These are phyloP conservation scores for Chernovozyma sophiae-reginae DNA, from an alignment of 1,139 yeast genomes.

Conservation along the genomic window DNA sequence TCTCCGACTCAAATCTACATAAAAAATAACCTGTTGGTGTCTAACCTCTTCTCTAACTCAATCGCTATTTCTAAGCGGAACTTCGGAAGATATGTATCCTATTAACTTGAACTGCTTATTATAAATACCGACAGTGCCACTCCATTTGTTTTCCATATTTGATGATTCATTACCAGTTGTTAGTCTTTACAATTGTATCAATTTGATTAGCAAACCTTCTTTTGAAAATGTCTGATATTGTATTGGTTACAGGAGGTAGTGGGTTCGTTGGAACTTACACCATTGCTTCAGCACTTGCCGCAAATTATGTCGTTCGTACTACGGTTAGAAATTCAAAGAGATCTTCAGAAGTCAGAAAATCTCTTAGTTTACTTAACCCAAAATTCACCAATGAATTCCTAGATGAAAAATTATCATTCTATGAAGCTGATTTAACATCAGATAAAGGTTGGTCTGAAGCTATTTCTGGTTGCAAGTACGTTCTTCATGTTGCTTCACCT, in stretches of 20 bases:
- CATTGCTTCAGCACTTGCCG: constrained; percentile 6
- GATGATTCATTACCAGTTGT: neutral
- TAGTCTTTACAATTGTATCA: neutral
- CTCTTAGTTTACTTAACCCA: constrained; percentile 2
- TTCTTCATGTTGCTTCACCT: constrained; percentile 14
- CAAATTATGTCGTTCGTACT: constrained; percentile 9
- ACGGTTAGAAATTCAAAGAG: constrained; percentile 8
- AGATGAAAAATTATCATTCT: constrained; percentile 2
- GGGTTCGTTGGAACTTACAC: constrained; percentile 10
- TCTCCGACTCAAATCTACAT: no score
- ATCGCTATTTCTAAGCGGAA: no score
- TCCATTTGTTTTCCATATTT: neutral
- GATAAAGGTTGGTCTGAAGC: constrained; percentile 14
- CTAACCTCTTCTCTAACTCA: no score
- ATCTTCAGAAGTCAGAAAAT: constrained; percentile 3
- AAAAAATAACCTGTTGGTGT: no score
- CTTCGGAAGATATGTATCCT: no score
- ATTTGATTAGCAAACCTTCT: neutral
- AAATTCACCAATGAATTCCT: constrained; percentile 4
- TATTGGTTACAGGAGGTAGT: constrained; percentile 12
- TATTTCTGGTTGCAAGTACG: constrained; percentile 11
- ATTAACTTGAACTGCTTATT: no score
- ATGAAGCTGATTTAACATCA: constrained; percentile 12
- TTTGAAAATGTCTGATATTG: constrained; percentile 3
- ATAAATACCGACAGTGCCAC: no score